phyloP scores from a whole-genome alignment of 805 yeast species.

The Hanseniaspora lindneri region DNA sequence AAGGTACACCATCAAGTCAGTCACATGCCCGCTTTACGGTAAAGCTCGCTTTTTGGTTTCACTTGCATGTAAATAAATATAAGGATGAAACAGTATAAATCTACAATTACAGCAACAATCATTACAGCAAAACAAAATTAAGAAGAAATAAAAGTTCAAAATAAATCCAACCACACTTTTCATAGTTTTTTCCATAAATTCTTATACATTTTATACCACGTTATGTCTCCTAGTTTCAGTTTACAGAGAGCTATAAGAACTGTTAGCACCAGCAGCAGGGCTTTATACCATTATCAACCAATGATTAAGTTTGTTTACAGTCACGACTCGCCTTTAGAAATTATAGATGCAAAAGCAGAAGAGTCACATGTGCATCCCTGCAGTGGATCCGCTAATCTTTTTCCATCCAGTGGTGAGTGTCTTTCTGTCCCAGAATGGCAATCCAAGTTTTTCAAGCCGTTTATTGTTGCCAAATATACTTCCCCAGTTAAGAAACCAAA shows the following conservation, averaged over 20 bases:
- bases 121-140: too few species aligned
- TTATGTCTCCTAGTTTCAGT: constrained; percentile 1
- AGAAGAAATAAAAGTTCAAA: too few species aligned
- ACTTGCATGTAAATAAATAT: too few species aligned
- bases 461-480: constrained; percentile 32
- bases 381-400: constrained; percentile 19
- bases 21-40: constrained; percentile 6
- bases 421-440: constrained; percentile 20
- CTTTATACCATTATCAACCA: constrained; percentile 38
- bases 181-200: too few species aligned
- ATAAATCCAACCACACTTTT: too few species aligned
- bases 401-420: constrained; percentile 26
- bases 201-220: too few species aligned
- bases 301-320: constrained; percentile 74
- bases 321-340: constrained; percentile 33
- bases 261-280: not conserved
- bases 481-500: constrained; percentile 35
- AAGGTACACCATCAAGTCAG: not conserved
- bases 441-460: constrained; percentile 31
- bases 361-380: constrained; percentile 25
- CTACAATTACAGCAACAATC: too few species aligned
- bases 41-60: too few species aligned
- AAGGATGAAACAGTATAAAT: too few species aligned
- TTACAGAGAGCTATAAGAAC: not conserved
- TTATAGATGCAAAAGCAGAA: constrained; percentile 19